phyloP scores from a whole-genome alignment of 257 asterid genomes.

The Salvia splendens region DNA sequence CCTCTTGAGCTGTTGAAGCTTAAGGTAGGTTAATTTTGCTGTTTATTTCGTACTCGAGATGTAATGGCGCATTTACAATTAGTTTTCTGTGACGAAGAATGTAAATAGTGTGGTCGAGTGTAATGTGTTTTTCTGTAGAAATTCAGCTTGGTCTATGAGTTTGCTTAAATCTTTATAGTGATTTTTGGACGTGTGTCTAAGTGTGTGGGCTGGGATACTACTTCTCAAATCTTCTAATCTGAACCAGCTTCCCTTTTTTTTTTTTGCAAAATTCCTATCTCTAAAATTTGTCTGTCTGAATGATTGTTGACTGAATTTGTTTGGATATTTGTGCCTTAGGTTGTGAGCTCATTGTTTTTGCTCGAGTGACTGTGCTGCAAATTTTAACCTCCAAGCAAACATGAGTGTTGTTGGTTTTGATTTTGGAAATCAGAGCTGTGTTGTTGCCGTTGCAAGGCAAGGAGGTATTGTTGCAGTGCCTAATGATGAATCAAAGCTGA shows the following conservation, averaged over 20 bases:
- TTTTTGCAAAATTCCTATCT: background rate
- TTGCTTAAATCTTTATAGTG: no score
- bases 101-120: no score
- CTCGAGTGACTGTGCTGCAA: slow-evolving; percentile 23
- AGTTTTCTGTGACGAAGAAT: no score
- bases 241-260: no score
- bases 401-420: slow-evolving; percentile 99
- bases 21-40: no score
- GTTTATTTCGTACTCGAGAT: no score
- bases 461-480: slow-evolving; percentile 97
- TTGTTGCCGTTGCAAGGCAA: slow-evolving; percentile 95
- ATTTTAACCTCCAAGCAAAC: slow-evolving; percentile 33
- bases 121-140: no score
- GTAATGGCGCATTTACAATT: no score
- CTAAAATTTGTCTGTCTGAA: background rate
- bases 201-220: background rate
- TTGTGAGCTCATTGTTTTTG: slow-evolving; percentile 4
- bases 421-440: slow-evolving; percentile 88
- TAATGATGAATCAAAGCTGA: slow-evolving; percentile 89
- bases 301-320: background rate
- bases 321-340: slow-evolving; percentile 39
- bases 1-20: no score
- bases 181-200: background rate
- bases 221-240: background rate
- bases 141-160: no score